These are phyloP conservation scores for Phyllosticta paracitricarpa DNA, from an alignment of 2,329 filamentous ascomycete genomes.

Conservation along the genomic window DNA sequence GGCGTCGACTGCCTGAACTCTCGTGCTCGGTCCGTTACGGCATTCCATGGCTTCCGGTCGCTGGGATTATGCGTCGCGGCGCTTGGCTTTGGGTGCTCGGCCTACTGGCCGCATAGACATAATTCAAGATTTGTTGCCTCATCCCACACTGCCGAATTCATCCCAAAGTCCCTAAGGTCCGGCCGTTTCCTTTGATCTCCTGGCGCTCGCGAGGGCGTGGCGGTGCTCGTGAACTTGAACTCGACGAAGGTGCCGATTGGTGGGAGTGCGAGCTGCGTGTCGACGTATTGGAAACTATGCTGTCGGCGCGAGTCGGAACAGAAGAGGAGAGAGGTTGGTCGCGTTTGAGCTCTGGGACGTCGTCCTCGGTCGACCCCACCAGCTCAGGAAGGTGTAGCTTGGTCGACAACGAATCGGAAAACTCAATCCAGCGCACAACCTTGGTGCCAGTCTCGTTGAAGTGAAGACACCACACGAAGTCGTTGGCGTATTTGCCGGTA, in stretches of 20 bases:
- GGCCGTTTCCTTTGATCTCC: constrained; percentile 8
- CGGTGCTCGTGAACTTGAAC: not conserved
- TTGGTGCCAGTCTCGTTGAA: constrained; percentile 7
- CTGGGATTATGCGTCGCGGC: too few species aligned
- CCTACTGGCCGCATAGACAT: too few species aligned
- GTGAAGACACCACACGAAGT: constrained; percentile 7
- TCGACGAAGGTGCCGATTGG: not conserved
- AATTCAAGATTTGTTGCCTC: too few species aligned
- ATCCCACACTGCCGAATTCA: not conserved
- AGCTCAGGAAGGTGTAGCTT: constrained; percentile 15
- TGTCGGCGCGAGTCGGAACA: constrained; percentile 5
- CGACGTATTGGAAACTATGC: constrained; percentile 4
- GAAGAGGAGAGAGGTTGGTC: not conserved
- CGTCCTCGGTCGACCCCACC: constrained; percentile 7
- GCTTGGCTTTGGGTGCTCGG: too few species aligned
- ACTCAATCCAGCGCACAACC: constrained; percentile 9
- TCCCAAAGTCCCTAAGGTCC: constrained; percentile 2
- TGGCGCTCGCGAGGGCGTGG: not conserved
- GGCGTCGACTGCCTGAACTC: too few species aligned
- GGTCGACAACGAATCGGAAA: constrained; percentile 2
- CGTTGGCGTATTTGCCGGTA: constrained; percentile 17
- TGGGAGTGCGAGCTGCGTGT: not conserved
- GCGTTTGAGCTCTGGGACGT: not conserved
- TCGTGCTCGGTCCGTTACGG: too few species aligned
- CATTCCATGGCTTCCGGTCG: too few species aligned